phyloP scores from a whole-genome alignment of 768 basidiomycete genomes.

The Agaricus subrufescens region DNA sequence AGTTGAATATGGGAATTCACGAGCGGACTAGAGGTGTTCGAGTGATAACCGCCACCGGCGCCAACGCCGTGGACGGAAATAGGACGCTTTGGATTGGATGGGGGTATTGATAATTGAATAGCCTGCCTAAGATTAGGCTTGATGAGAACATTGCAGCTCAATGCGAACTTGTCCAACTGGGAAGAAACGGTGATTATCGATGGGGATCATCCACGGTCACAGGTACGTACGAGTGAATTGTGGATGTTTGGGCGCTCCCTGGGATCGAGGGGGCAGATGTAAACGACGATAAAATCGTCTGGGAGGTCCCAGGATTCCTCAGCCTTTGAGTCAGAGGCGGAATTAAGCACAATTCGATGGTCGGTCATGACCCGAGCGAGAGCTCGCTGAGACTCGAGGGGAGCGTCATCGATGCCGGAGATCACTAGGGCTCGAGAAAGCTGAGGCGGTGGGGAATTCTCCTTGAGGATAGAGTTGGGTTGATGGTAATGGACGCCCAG shows the following conservation, averaged over 20 bases:
- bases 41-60: constrained; percentile 15
- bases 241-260: constrained; percentile 64
- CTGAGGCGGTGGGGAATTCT: constrained; percentile 31
- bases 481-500: constrained; percentile 12
- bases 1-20: constrained; percentile 19
- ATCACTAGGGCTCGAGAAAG: constrained; percentile 62
- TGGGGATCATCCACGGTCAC: background rate
- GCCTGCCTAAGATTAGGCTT: constrained; percentile 37
- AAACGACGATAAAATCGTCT: constrained; percentile 66
- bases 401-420: constrained; percentile 65
- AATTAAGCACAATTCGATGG: constrained; percentile 43
- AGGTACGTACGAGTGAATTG: constrained; percentile 54
- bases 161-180: constrained; percentile 75
- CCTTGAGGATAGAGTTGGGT: constrained; percentile 22
- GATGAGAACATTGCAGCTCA: constrained; percentile 61
- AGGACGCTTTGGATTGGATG: constrained; percentile 14
- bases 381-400: constrained; percentile 49
- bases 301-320: constrained; percentile 54
- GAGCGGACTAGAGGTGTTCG: constrained; percentile 24
- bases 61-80: constrained; percentile 12
- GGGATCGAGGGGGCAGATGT: constrained; percentile 62
- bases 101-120: constrained; percentile 26
- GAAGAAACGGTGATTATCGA: background rate
- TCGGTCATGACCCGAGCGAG: constrained; percentile 50
- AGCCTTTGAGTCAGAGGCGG: constrained; percentile 14